Base-by-base conservation (phyloP, 768 basidiomycete species). In the Neoboletus brunneissimus region DNA sequence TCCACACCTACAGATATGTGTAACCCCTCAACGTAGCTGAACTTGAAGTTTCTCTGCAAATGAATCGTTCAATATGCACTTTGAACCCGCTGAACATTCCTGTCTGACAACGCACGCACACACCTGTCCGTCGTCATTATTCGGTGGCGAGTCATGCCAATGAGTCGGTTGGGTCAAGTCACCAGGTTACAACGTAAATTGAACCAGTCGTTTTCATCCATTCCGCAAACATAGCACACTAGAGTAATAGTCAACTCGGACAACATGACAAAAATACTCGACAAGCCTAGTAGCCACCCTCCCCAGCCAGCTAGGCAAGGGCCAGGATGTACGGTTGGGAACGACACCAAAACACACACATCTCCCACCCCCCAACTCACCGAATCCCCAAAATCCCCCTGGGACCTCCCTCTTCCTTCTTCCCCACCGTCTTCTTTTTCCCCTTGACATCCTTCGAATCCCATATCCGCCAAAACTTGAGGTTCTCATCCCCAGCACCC, bases 401-500 rank as follows among this genome's bases (percentile, higher is more conserved):
- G 22, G 65, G 46, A 27, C 59, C 55, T 57, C 68, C 72, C 41
- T 76, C 75, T 42, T 78, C 77, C 56, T 69, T 62, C 55, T 65
- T 27, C 27, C 27, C 27, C 27, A 27, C 27, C 5, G 5, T 27
- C 56, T 67, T 62, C 55, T 65, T 66, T 38, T 72, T 71, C 3
- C 55, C 57, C 64, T 75, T 79, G 43, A 40, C 37, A 60, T 73
- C 75, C 10, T 75, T 77, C 41, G 79, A 71, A 48, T 91, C 89
- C 90, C 90, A 91, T 38, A 92, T 80, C 56, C 85, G 83, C 94
- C 94, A 96, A 74, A 96, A 96, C 77, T 98, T 98, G 65, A 98
- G 77, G 66, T 95, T 95, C 78, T 98, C 96, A 67, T 98, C 97
- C 0, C 89, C 89, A 1, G 92, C 93, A 9, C 91, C 93, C 0